phyloP scores from a whole-genome alignment of 805 yeast genomes.

The Saccharomycopsis fibuligera region DNA sequence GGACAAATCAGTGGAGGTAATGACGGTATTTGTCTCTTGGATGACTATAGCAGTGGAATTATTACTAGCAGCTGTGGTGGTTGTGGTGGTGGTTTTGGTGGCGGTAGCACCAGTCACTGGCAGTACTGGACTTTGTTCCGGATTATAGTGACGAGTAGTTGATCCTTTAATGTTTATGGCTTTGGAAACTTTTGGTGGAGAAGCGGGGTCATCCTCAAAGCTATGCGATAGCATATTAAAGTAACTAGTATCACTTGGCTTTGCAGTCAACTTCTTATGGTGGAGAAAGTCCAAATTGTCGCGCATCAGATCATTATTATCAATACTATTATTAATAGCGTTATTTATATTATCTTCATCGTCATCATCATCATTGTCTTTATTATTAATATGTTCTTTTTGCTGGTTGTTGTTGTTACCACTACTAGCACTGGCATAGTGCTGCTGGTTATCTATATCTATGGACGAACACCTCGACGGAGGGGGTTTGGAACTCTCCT shows the following conservation, averaged over 20 bases:
- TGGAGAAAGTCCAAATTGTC: no score
- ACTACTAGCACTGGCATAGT: constrained; percentile 1
- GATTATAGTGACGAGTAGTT: background rate
- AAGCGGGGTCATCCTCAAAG: background rate
- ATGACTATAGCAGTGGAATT: background rate
- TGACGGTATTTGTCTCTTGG: background rate
- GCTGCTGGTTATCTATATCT: background rate
- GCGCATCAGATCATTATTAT: no score
- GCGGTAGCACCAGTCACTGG: background rate
- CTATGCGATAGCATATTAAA: constrained; percentile 1
- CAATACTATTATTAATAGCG: no score
- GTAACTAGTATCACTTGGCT: background rate
- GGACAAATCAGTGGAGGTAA: constrained; percentile 4
- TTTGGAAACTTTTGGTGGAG: background rate
- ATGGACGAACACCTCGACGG: constrained; percentile 20
- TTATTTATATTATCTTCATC: no score
- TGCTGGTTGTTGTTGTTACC: background rate
- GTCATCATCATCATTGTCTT: no score
- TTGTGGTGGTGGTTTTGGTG: background rate
- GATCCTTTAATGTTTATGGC: no score
- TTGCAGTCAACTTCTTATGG: background rate
- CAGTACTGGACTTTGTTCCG: background rate
- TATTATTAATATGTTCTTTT: no score
- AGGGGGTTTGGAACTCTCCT: constrained; percentile 21
- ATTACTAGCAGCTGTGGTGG: background rate